Conservation (phyloP, 257 asterid species). For the Solanum neorickii region DNA sequence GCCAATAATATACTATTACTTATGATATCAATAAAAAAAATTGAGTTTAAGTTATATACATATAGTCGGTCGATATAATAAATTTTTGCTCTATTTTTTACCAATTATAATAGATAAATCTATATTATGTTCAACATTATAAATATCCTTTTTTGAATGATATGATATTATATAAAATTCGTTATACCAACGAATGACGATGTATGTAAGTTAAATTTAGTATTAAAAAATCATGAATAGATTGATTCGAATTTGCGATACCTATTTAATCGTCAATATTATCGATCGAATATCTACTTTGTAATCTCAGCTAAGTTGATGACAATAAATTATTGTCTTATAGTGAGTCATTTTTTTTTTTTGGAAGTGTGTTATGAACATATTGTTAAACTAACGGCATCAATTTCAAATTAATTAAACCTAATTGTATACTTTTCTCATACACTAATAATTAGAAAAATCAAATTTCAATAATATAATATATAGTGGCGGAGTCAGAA, state of each 20-base stretch:
- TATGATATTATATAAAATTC: background rate
- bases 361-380: background rate
- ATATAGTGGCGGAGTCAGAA: no score
- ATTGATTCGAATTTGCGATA: background rate
- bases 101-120: background rate
- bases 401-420: background rate
- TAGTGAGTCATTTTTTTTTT: background rate
- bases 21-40: background rate
- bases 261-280: background rate
- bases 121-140: background rate
- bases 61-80: background rate
- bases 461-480: background rate
- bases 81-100: background rate
- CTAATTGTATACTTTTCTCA: background rate
- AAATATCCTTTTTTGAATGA: background rate
- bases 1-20: background rate
- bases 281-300: background rate
- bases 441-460: background rate
- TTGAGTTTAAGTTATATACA: background rate
- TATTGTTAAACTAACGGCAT: background rate
- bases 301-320: background rate
- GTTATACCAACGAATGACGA: background rate
- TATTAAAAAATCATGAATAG: background rate
- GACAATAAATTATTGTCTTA: background rate
- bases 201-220: background rate